phyloP scores from a whole-genome alignment of 352 stramenopile genomes.

The Phytophthora sp. region DNA sequence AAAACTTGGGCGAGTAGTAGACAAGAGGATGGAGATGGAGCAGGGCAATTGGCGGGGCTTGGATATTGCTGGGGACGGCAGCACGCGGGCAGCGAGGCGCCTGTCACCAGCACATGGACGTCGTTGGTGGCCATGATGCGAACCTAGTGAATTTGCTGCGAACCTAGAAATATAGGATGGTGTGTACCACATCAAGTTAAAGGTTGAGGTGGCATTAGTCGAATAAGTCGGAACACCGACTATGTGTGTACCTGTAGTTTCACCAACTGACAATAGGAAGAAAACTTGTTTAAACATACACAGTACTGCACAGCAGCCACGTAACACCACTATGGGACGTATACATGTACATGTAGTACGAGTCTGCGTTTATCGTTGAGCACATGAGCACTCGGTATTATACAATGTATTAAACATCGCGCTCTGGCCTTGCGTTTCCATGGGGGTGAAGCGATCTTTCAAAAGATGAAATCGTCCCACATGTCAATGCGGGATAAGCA shows the following conservation, averaged over 20 bases:
- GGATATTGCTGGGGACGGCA: slow-evolving; percentile 8
- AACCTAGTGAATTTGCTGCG: not conserved
- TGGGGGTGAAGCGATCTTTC: slow-evolving; percentile 16
- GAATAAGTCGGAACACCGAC: too few species aligned
- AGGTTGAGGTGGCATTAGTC: too few species aligned
- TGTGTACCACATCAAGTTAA: slow-evolving; percentile 3
- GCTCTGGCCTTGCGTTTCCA: slow-evolving; percentile 23
- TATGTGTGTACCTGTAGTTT: too few species aligned
- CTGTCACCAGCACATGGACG: slow-evolving; percentile 27
- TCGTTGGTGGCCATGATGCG: slow-evolving; percentile 19
- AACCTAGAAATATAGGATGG: not conserved
- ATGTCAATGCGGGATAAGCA: too few species aligned
- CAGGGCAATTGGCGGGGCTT: not conserved
- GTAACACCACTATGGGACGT: too few species aligned
- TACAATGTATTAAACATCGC: too few species aligned
- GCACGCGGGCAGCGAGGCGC: slow-evolving; percentile 30
- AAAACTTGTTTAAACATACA: too few species aligned
- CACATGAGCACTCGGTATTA: too few species aligned
- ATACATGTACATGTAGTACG: not conserved
- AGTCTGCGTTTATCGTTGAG: too few species aligned
- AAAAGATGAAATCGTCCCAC: slow-evolving; percentile 5
- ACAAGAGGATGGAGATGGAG: slow-evolving; percentile 3
- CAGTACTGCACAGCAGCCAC: too few species aligned
- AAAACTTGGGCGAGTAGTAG: slow-evolving; percentile 25
- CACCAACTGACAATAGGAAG: not conserved